These are phyloP conservation scores for Aspergillus panamensis DNA, from an alignment of 495 filamentous ascomycete species.

Conservation along the genomic window DNA sequence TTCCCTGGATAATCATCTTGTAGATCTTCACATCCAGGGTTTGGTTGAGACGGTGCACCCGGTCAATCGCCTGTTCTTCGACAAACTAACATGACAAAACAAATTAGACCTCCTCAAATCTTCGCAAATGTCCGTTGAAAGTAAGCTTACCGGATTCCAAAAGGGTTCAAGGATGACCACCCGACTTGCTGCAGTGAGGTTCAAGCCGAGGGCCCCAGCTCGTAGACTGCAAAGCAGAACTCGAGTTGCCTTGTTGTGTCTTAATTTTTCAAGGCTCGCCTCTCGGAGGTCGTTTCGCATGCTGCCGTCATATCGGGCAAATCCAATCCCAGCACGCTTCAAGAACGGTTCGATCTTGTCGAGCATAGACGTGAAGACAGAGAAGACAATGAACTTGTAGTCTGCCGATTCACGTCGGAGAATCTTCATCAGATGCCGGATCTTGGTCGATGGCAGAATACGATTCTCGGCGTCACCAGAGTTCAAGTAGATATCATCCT, in stretches of 20 bases:
- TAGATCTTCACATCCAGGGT: slow-evolving; percentile 91
- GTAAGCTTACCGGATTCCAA: slow-evolving; percentile 80
- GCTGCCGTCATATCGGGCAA: slow-evolving; percentile 87
- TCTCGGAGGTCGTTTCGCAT: slow-evolving; percentile 95
- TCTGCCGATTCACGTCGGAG: slow-evolving; percentile 69
- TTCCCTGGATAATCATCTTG: slow-evolving; percentile 77
- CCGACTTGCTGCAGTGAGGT: slow-evolving; percentile 87
- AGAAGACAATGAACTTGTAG: slow-evolving; percentile 98
- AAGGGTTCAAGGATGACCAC: slow-evolving; percentile 97
- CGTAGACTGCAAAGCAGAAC: slow-evolving; percentile 89
- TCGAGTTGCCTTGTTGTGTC: slow-evolving; percentile 67
- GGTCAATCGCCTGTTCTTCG: slow-evolving; percentile 97
- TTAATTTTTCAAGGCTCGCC: slow-evolving; percentile 70
- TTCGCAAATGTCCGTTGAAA: not conserved
- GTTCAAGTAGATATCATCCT: slow-evolving; percentile 43
- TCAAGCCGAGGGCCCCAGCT: slow-evolving; percentile 88
- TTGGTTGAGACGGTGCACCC: slow-evolving; percentile 94
- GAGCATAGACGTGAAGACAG: slow-evolving; percentile 95
- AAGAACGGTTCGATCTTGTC: slow-evolving; percentile 95
- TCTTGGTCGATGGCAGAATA: slow-evolving; percentile 79
- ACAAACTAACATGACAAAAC: slow-evolving; percentile 59
- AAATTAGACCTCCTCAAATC: slow-evolving; percentile 3
- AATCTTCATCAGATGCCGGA: slow-evolving; percentile 75
- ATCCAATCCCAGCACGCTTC: slow-evolving; percentile 63
- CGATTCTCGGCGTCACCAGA: slow-evolving; percentile 46